Conservation (phyloP, 345 rosid genomes). For the Salix udensis region DNA sequence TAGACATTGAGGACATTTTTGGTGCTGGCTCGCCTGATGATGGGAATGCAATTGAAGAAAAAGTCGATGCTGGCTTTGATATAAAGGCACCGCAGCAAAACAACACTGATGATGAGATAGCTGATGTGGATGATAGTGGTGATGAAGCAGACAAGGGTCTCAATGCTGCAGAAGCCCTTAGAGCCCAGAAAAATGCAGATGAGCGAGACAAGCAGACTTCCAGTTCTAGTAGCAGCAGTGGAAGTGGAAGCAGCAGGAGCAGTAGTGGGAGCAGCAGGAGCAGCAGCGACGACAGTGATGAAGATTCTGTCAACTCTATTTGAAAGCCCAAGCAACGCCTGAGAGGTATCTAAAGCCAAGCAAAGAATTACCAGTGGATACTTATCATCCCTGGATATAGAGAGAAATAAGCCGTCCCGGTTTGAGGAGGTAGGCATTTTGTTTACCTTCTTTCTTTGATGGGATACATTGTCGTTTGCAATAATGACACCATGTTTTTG, state of each 20-base stretch:
- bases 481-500: neutral
- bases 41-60: constrained; percentile 32
- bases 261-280: constrained; percentile 62
- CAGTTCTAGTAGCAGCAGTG: constrained; percentile 73
- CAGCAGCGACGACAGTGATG: constrained; percentile 60
- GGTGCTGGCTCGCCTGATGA: constrained; percentile 54
- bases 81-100: constrained; percentile 43
- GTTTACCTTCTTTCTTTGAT: neutral
- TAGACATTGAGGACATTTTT: constrained; percentile 55
- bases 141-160: constrained; percentile 67
- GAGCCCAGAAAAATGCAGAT: constrained; percentile 72
- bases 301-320: constrained; percentile 61
- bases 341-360: neutral
- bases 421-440: neutral
- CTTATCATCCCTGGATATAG: neutral
- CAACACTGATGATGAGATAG: constrained; percentile 71
- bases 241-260: constrained; percentile 60
- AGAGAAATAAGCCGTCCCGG: constrained; percentile 5
- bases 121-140: constrained; percentile 72
- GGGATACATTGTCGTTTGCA: neutral
- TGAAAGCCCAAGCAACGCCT: constrained; percentile 14
- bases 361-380: neutral
- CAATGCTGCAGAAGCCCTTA: constrained; percentile 89
- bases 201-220: constrained; percentile 34
- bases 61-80: constrained; percentile 24